Evolutionary conservation across 129 eudicot genomes (phyloP), one percentile per base, ranked within the genome.

Genomic region (Ambrosia artemisiifolia): DNA sequence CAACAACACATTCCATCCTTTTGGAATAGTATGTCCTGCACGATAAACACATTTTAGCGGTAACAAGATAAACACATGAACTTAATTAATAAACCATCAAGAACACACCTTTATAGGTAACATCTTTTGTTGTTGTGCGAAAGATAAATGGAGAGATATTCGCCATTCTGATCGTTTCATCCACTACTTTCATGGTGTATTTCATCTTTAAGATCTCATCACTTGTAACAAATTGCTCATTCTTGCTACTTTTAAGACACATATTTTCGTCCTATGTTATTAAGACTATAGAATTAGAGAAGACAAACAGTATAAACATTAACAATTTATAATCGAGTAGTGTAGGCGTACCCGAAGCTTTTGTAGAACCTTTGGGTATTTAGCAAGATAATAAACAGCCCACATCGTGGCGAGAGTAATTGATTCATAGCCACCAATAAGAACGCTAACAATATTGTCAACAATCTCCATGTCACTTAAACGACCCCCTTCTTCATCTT

Each of bases 321-420:
- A 38, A 8, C 10, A 49, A n/a, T 18, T 17, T 3, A 30, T 11
- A 19, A 65, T 19, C n/a, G 56, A 6, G 11, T 20, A 51, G 48
- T 16, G 13, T 20, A 62, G 28, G 54, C 67, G 11, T 82, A 88
- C 95, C 90, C 79, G 90, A 65, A 88, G 95, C 75, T 81, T 85
- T 35, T 85, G 62, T 71, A 88, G 88, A 75, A 85, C 88, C 63
- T 75, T 48, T 6, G 95, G 90, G 51, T 66, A 83, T 61, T 83
- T 85, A 19, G 95, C 95, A 43, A 88, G 86, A 40, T 74, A 81
- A 78, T 83, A 83, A 34, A 85, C 53, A 57, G 83, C 85, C 91
- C 88, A 88, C 80, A 70, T 85, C 4, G 85, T 73, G 1, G 82
- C 67, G 2, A 78, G 63, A 33, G 83, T 36, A 65, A 82, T 88